Percentiles rank a stretch among this genome's conserved stretches.
These are phyloP conservation scores for Linum tenue DNA, from an alignment of 345 rosid genomes.

Conservation along the genomic window DNA sequence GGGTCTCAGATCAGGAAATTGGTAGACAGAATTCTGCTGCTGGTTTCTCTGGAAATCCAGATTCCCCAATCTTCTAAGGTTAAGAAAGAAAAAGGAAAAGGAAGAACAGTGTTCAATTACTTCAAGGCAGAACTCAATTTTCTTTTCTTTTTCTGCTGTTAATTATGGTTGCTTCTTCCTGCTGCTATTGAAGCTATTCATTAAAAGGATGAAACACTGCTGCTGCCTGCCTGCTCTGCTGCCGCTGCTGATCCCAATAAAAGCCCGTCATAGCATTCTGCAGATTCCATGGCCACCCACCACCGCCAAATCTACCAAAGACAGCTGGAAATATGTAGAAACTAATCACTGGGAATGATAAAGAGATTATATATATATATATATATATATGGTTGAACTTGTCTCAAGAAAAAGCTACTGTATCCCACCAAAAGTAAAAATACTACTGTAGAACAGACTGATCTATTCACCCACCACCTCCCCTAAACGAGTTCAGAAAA, in stretches of 20 bases:
- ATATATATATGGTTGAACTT: neutral
- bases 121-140: constrained; percentile 5
- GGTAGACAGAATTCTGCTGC: constrained; percentile 14
- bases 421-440: constrained; percentile 13
- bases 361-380: no score
- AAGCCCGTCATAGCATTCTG: constrained; percentile 33
- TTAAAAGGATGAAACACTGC: constrained; percentile 29
- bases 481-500: no score
- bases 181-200: constrained; percentile 23
- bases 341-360: constrained; percentile 7
- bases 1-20: constrained; percentile 2
- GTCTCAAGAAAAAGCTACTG: neutral
- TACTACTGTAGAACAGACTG: constrained; percentile 6
- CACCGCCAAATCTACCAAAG: constrained; percentile 20
- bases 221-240: constrained; percentile 10
- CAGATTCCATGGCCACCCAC: constrained; percentile 32
- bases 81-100: neutral
- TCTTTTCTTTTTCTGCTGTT: neutral
- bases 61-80: constrained; percentile 14
- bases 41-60: constrained; percentile 33
- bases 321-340: neutral
- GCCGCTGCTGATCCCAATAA: constrained; percentile 42
- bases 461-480: no score
- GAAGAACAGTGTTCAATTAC: neutral
- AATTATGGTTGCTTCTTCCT: constrained; percentile 25